Evolutionary conservation across 2,329 filamentous ascomycete genomes (phyloP).

Genomic region (Colletotrichum sp.): DNA sequence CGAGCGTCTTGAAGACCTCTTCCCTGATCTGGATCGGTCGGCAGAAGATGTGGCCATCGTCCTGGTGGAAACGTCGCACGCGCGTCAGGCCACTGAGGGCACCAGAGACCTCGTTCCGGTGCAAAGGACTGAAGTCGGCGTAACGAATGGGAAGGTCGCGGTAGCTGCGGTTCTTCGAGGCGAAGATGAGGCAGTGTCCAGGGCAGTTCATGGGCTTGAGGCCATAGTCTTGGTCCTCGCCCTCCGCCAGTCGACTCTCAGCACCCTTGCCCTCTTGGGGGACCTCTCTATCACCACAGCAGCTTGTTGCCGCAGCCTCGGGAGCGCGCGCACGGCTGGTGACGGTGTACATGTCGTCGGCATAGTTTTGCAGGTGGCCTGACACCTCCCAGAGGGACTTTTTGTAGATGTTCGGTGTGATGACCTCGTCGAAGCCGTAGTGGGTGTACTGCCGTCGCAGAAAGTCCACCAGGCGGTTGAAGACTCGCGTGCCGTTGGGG

Average conservation of each 20-base stretch:
- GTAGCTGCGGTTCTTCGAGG: slow-evolving; percentile 74
- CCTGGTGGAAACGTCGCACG: slow-evolving; percentile 87
- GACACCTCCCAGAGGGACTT: slow-evolving; percentile 85
- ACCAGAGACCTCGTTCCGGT: slow-evolving; percentile 85
- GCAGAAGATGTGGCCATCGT: slow-evolving; percentile 92
- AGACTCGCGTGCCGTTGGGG: slow-evolving; percentile 80
- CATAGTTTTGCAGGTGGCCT: slow-evolving; percentile 88
- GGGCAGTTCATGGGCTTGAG: slow-evolving; percentile 95
- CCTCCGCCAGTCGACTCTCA: slow-evolving; percentile 30
- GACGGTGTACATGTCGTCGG: slow-evolving; percentile 91
- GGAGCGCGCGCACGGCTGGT: slow-evolving; percentile 49
- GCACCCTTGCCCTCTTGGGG: slow-evolving; percentile 20
- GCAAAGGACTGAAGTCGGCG: slow-evolving; percentile 87
- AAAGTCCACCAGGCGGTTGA: slow-evolving; percentile 84
- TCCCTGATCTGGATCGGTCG: slow-evolving; percentile 75
- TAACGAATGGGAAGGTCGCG: slow-evolving; percentile 83
- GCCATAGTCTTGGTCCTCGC: slow-evolving; percentile 76
- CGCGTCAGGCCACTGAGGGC: slow-evolving; percentile 82
- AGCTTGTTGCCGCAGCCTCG: slow-evolving; percentile 21
- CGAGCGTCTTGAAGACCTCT: slow-evolving; percentile 76
- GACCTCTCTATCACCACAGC: slow-evolving; percentile 33
- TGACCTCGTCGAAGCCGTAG: slow-evolving; percentile 87
- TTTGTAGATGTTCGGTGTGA: slow-evolving; percentile 91
- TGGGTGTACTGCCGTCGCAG: slow-evolving; percentile 82
- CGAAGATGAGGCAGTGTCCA: slow-evolving; percentile 86